Conservation (phyloP, 2,329 filamentous ascomycete species). For the Cadophora sp. region DNA sequence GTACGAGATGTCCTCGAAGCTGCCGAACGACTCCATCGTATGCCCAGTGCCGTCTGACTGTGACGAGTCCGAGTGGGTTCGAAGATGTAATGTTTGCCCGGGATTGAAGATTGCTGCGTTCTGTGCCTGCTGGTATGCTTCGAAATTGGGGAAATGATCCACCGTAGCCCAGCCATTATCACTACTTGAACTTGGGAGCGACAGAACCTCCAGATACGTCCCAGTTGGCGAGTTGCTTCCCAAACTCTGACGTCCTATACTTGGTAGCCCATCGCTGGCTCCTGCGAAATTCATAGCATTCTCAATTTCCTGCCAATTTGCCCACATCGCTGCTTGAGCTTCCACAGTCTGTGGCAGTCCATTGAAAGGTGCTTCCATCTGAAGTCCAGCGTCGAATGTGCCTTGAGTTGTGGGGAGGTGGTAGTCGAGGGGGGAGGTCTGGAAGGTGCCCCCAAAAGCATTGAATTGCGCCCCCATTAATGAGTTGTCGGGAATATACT, state of each 20-base stretch:
- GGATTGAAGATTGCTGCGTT: slow-evolving; percentile 83
- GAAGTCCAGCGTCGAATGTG: slow-evolving; percentile 63
- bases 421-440: slow-evolving; percentile 44
- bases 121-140: slow-evolving; percentile 67
- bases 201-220: slow-evolving; percentile 85
- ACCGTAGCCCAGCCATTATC: slow-evolving; percentile 89
- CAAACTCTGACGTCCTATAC: slow-evolving; percentile 54
- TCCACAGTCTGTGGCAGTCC: slow-evolving; percentile 64
- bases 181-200: slow-evolving; percentile 77
- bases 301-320: slow-evolving; percentile 83
- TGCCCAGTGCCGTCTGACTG: slow-evolving; percentile 72
- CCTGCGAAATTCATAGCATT: slow-evolving; percentile 63
- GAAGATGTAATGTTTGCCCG: slow-evolving; percentile 85
- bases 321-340: slow-evolving; percentile 66
- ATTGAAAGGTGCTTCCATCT: slow-evolving; percentile 68
- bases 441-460: slow-evolving; percentile 40
- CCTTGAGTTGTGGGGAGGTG: slow-evolving; percentile 63
- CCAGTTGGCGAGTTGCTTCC: slow-evolving; percentile 75
- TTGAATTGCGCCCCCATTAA: slow-evolving; percentile 45
- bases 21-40: slow-evolving; percentile 64
- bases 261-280: slow-evolving; percentile 53
- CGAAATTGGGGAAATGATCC: slow-evolving; percentile 75
- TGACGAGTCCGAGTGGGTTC: slow-evolving; percentile 86
- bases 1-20: slow-evolving; percentile 77
- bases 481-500: slow-evolving; percentile 44